These are phyloP conservation scores for Nemania sp. DNA, from an alignment of 2,329 filamentous ascomycete genomes.

Conservation along the genomic window DNA sequence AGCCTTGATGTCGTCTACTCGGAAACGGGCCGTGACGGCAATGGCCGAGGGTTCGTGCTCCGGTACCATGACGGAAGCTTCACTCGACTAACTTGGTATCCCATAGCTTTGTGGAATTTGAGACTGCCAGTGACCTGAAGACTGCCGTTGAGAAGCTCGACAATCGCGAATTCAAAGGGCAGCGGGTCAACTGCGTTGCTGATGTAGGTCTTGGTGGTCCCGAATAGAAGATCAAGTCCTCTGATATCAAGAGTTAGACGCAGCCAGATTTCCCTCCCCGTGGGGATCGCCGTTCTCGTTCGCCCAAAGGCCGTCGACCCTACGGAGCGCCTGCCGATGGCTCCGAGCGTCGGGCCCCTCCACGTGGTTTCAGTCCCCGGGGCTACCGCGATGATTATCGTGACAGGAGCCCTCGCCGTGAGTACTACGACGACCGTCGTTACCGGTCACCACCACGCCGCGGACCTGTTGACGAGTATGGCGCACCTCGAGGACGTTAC, in stretches of 20 bases:
- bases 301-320: conserved; percentile 67
- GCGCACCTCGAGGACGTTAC: conserved; percentile 68
- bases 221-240: conserved; percentile 15
- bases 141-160: conserved; percentile 95
- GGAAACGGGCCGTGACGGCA: conserved; percentile 89
- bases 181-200: conserved; percentile 80
- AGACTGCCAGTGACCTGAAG: conserved; percentile 86
- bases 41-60: conserved; percentile 81
- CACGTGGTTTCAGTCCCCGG: conserved; percentile 83
- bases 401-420: conserved; percentile 81
- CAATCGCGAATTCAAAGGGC: conserved; percentile 88
- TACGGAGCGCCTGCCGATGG: conserved; percentile 72
- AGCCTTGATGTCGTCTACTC: conserved; percentile 98
- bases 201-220: conserved; percentile 66
- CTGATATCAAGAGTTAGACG: conserved; percentile 56
- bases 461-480: conserved; percentile 74
- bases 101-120: conserved; percentile 92
- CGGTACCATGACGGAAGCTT: not conserved
- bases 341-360: conserved; percentile 78
- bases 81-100: conserved; percentile 20
- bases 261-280: conserved; percentile 77
- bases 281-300: conserved; percentile 76
- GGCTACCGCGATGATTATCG: conserved; percentile 76
- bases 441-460: conserved; percentile 82
- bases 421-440: conserved; percentile 85